Evolutionary conservation across 2,329 filamentous ascomycete species (phyloP), one percentile per base, ranked within the genome.

Genomic region (Epichloe gansuensis): DNA sequence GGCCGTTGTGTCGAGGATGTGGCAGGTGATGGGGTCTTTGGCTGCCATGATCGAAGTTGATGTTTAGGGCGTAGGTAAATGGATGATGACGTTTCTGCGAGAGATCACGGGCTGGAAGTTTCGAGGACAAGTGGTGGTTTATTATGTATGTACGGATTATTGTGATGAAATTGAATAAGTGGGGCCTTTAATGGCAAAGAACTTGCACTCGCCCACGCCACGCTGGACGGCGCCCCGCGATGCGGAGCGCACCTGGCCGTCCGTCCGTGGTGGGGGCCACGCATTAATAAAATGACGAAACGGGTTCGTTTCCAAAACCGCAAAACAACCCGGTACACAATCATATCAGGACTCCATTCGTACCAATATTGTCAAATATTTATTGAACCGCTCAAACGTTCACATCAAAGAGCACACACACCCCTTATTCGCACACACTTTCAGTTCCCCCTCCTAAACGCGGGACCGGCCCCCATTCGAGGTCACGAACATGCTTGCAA

Each of bases 1-100:
- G 56, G 78, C 72, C n/a, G 82, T 79, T 11, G 87, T 91, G 75
- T 93, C 86, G 66, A 93, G 86, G 68, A 91, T 80, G 74, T 93
- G 88, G 74, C 87, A 91, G 67, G 88, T 91, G 63, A 93, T 91
- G 64, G 80, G 81, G 64, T 82, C 80, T 63, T 78, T 81, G 54
- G 54, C 46, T 31, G 59, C 21, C 54, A 56, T 56, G 50, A 46
- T 49, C 4, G 43, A n/a, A 37, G 15, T 13, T 2, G 11, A 11
- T 49, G 7, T 31, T 25, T 7, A 23, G 34, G 11, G 7, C 4
- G 34, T 25, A 13, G 3, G 31, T 41, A 5, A 13, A 12, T 13
- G 46, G 35, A 21, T 38, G 6, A n/a, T 37, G 46, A n/a, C 31
- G 46, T 15, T n/a, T n/a, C 4, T 21, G n/a, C 39, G 39, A 15